These are phyloP conservation scores for Dalbergia cultrata DNA, from an alignment of 306 rosid species.

Conservation along the genomic window DNA sequence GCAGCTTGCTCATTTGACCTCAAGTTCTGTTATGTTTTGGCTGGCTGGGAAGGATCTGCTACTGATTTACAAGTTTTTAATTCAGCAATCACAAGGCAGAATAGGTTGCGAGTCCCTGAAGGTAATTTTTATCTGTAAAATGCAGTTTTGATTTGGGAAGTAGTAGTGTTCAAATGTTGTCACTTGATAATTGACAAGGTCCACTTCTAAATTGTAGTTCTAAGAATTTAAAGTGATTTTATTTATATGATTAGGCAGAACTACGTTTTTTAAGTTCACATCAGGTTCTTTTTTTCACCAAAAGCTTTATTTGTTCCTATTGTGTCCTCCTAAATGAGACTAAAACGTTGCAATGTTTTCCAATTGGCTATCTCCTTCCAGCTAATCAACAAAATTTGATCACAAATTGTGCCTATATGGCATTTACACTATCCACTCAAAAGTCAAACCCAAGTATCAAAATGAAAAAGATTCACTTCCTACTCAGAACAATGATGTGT, in stretches of 20 bases:
- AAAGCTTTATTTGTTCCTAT: slow-evolving; percentile 8
- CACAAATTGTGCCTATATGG: background rate
- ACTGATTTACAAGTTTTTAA: slow-evolving; percentile 83
- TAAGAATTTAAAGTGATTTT: slow-evolving; percentile 17
- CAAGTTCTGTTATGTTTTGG: slow-evolving; percentile 87
- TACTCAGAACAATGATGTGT: background rate
- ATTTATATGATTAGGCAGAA: slow-evolving; percentile 12
- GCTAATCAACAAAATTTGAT: background rate
- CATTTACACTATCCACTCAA: slow-evolving; percentile 10
- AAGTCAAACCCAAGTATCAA: background rate
- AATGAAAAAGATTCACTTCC: background rate
- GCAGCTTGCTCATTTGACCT: slow-evolving; percentile 95
- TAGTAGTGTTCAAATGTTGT: slow-evolving; percentile 8
- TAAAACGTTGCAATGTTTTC: background rate
- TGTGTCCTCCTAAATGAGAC: slow-evolving; percentile 18
- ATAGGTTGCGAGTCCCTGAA: slow-evolving; percentile 77
- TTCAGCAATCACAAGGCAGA: slow-evolving; percentile 80
- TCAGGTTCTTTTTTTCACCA: background rate
- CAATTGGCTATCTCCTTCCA: background rate
- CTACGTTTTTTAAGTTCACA: slow-evolving; percentile 8
- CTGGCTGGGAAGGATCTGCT: slow-evolving; percentile 99
- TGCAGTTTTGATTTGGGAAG: slow-evolving; percentile 16
- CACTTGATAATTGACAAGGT: slow-evolving; percentile 7
- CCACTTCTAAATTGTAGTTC: slow-evolving; percentile 8
- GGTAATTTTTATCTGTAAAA: slow-evolving; percentile 58